Conservation (phyloP, 75 land plant species). For the Selaginella moellendorffii region DNA sequence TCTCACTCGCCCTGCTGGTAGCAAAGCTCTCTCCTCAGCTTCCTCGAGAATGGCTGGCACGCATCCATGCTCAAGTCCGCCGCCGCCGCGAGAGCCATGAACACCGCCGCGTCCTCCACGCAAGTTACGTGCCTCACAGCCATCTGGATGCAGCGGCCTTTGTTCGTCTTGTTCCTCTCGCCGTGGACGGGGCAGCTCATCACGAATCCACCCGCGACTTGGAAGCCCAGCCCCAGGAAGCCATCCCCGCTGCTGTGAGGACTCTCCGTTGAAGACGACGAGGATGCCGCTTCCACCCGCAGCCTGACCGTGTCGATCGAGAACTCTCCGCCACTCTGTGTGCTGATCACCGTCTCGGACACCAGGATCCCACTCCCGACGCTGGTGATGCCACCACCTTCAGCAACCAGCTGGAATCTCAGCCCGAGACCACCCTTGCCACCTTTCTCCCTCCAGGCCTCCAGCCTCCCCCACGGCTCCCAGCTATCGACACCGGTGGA, state of each 20-base stretch:
- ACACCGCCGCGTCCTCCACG: conserved; percentile 6
- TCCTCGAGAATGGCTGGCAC: neutral
- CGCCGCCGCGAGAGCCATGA: neutral
- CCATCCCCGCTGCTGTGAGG: neutral
- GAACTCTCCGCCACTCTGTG: conserved; percentile 5
- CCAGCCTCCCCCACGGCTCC: conserved; percentile 7
- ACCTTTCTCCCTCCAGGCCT: conserved; percentile 8
- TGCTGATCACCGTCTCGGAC: conserved; percentile 2
- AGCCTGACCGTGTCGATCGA: neutral
- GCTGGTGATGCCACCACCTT: neutral
- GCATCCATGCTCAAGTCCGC: conserved; percentile 7
- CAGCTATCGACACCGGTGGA: conserved; percentile 3
- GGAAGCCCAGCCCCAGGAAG: neutral
- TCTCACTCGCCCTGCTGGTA: too few relatives aligned
- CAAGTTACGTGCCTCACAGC: neutral
- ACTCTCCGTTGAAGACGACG: neutral
- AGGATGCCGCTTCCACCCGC: neutral
- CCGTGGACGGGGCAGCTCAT: conserved; percentile 9
- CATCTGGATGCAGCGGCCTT: neutral
- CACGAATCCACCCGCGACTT: neutral
- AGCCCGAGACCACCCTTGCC: neutral
- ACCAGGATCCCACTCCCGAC: neutral
- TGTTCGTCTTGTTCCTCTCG: neutral
- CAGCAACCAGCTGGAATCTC: conserved; percentile 5
- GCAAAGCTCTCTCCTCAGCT: conserved; percentile 6